These are phyloP conservation scores for Theileria orientalis DNA, from an alignment of 169 alveolate species.

Conservation along the genomic window DNA sequence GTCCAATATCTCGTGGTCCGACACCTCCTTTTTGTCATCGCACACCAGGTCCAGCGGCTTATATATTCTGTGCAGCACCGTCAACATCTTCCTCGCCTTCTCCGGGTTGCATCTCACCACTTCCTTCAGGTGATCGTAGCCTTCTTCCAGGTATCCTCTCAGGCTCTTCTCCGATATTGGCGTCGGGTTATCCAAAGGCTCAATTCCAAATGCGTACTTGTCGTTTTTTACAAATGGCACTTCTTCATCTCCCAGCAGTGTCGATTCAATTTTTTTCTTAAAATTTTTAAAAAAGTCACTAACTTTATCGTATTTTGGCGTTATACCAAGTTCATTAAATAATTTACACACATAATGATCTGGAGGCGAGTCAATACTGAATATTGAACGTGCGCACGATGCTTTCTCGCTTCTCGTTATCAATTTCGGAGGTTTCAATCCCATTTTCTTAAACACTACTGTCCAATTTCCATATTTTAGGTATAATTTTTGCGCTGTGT, in stretches of 20 bases:
- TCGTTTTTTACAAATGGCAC: not conserved
- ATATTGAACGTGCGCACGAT: conserved; percentile 4
- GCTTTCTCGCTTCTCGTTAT: conserved; percentile 39
- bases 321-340: conserved; percentile 33
- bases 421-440: conserved; percentile 18
- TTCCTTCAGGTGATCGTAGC: conserved; percentile 34
- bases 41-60: conserved; percentile 8
- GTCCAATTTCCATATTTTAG: not conserved
- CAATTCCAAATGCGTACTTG: conserved; percentile 11
- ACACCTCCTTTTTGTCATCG: conserved; percentile 12
- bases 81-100: conserved; percentile 41
- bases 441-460: conserved; percentile 12
- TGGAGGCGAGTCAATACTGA: conserved; percentile 10
- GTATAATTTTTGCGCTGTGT: not conserved
- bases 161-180: conserved; percentile 31
- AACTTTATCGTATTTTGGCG: not conserved
- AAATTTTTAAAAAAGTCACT: not conserved
- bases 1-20: conserved; percentile 28
- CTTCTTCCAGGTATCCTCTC: conserved; percentile 40
- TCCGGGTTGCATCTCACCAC: conserved; percentile 40
- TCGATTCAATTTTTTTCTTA: not conserved
- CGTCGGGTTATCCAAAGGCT: not conserved
- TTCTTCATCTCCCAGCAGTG: not conserved
- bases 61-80: conserved; percentile 48
- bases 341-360: conserved; percentile 8